Conservation (phyloP, 2,329 filamentous ascomycete species). For the Bipolaris bicolor region DNA sequence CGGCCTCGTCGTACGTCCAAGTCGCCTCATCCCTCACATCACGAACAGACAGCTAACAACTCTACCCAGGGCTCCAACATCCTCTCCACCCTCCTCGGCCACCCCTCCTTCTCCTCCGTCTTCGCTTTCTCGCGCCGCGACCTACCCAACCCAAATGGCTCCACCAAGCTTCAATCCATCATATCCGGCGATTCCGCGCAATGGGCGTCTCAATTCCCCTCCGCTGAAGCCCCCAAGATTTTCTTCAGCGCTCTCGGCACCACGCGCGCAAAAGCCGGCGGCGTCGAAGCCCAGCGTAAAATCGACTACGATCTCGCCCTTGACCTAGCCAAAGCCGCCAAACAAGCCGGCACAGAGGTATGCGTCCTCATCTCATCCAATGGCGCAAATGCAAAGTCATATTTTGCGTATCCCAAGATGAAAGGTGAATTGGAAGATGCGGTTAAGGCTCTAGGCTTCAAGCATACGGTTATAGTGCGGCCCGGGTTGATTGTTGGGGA, state of each 20-base stretch:
- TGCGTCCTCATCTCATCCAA: conserved; percentile 77
- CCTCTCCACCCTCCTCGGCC: conserved; percentile 65
- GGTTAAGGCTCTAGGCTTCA: conserved; percentile 74
- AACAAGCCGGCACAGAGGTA: conserved; percentile 71
- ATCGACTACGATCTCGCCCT: conserved; percentile 89
- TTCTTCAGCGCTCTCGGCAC: conserved; percentile 84
- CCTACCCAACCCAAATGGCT: conserved; percentile 57
- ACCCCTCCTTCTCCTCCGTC: conserved; percentile 60
- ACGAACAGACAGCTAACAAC: not conserved
- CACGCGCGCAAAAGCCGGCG: conserved; percentile 75
- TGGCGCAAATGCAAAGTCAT: conserved; percentile 55
- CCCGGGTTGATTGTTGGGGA: conserved; percentile 79
- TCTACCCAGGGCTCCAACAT: conserved; percentile 71
- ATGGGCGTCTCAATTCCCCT: conserved; percentile 69
- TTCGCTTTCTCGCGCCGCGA: conserved; percentile 71
- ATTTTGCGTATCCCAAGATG: conserved; percentile 70
- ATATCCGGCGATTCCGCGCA: conserved; percentile 68
- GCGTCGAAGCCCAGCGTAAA: conserved; percentile 79
- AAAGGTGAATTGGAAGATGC: conserved; percentile 87
- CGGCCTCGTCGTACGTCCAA: conserved; percentile 60
- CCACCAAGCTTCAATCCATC: conserved; percentile 69
- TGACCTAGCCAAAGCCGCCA: conserved; percentile 76
- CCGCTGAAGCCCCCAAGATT: conserved; percentile 59
- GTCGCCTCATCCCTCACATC: too few species aligned
- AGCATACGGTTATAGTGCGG: conserved; percentile 74